Base-by-base conservation (phyloP, 2,329 filamentous ascomycete genomes). In the Dichotomopilus funicola region DNA sequence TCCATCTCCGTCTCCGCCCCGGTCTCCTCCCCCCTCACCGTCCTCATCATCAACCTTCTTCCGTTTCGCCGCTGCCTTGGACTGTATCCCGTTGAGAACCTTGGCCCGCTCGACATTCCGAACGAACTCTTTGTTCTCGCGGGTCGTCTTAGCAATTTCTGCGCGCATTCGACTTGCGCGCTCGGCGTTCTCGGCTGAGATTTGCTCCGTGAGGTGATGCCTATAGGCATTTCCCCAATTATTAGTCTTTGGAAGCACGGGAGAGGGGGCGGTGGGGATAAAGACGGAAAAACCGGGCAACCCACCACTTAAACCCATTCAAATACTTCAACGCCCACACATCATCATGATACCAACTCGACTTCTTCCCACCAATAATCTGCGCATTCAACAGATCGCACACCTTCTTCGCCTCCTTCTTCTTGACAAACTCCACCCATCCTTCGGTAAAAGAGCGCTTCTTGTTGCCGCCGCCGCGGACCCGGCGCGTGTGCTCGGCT, bases 241-340 rank as follows among this genome's bases (percentile, higher is more conserved):
- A 34, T 33, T 27, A 27, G 19, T 3, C 19, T 27, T 27, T 3
- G 3, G 19, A 27, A 27, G 19, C 19, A 27, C 19, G 19, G 19
- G 19, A 3, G 19, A 27, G 19, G 19, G 19, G 2, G 19, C 3
- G 19, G 9, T 11, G 77, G 60, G 37, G 37, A 40, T 40, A 38
- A 38, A 8, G 37, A 38, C 13, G 6, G 19, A 41, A 40, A 13
- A 42, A 51, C 10, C 51, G 3, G 19, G 19, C 19, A 53, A 59
- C 61, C 50, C 80, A 75, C 89, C 89, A 95, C 71, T 92, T 94
- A 74, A 94, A 92, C 1, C 88, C 88, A 60, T 82, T 86, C 59
- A 95, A 73, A 66, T 95, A 95, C 58, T 88, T 79, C 60, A 94
- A 74, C 64, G 87, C 91, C 89, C 89, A 95, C 45, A 95, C 79